Evolutionary conservation across 2,329 filamentous ascomycete species (phyloP).

Genomic region (Tolypocladium tropicale): DNA sequence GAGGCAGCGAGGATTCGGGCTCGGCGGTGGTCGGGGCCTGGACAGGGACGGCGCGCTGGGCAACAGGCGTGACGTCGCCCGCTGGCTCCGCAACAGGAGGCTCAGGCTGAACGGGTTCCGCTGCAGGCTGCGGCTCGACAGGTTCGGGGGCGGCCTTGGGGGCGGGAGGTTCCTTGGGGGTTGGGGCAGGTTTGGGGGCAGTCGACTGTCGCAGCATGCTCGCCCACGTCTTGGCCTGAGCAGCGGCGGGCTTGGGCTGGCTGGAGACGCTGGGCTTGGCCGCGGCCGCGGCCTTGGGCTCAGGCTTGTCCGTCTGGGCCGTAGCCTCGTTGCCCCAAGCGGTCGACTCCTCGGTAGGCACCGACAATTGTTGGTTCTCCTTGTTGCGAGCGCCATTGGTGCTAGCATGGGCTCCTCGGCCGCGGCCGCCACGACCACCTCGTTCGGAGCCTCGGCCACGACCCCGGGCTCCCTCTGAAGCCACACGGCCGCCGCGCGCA

Average conservation of each 20-base stretch:
- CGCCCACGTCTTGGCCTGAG: conserved; percentile 56
- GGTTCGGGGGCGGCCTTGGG: conserved; percentile 28
- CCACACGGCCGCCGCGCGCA: conserved; percentile 50
- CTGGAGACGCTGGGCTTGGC: conserved; percentile 23
- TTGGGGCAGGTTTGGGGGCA: conserved; percentile 41
- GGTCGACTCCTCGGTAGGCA: conserved; percentile 60
- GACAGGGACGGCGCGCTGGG: conserved; percentile 18
- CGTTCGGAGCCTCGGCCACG: conserved; percentile 53
- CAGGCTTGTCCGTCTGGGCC: conserved; percentile 16
- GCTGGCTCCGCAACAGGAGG: conserved; percentile 23
- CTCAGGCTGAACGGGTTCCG: conserved; percentile 23
- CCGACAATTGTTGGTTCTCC: conserved; percentile 45
- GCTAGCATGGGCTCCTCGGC: conserved; percentile 45
- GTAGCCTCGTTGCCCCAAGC: conserved; percentile 34
- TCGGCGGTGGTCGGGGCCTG: conserved; percentile 24
- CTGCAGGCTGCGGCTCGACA: conserved; percentile 24
- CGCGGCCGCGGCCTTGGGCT: conserved; percentile 21
- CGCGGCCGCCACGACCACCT: conserved; percentile 51
- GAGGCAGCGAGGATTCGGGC: conserved; percentile 47
- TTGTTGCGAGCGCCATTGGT: conserved; percentile 53
- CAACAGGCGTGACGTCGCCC: conserved; percentile 22
- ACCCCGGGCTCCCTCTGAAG: conserved; percentile 51
- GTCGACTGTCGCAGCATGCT: conserved; percentile 60
- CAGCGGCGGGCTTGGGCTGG: conserved; percentile 25
- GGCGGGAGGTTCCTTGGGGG: conserved; percentile 11